phyloP scores from a whole-genome alignment of 1,284 basidiomycete genomes.

The Porodaedalea pini region DNA sequence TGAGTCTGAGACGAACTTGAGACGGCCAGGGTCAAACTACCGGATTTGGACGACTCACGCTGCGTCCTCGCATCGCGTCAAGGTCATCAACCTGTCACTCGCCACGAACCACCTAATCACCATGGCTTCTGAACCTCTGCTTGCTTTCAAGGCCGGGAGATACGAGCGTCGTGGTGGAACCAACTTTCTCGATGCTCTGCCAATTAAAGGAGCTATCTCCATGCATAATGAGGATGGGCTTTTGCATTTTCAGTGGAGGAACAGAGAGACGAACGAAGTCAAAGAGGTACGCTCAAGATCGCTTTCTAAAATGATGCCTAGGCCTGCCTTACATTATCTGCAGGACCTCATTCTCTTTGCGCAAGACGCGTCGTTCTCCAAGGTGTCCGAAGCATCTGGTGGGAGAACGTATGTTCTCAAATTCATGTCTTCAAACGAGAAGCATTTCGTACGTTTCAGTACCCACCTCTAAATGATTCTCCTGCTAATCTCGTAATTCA shows the following conservation, averaged over 20 bases:
- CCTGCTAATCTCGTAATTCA: constrained; percentile 8
- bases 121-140: constrained; percentile 35
- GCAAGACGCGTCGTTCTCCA: constrained; percentile 70
- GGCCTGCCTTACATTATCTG: constrained; percentile 1
- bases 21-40: not conserved
- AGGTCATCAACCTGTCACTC: not conserved
- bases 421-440: constrained; percentile 76
- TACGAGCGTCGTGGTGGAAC: constrained; percentile 61
- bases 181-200: constrained; percentile 61
- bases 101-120: not conserved
- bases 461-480: not conserved
- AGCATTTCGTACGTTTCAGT: constrained; percentile 65
- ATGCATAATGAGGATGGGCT: constrained; percentile 70
- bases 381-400: constrained; percentile 54
- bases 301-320: not conserved
- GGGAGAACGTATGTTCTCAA: constrained; percentile 76
- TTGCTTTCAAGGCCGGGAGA: constrained; percentile 81
- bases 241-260: constrained; percentile 75
- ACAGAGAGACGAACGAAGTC: constrained; percentile 52
- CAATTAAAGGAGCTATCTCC: constrained; percentile 68
- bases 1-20: too few species aligned
- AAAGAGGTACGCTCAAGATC: constrained; percentile 49
- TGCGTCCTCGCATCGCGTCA: not conserved
- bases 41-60: not conserved
- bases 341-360: constrained; percentile 75